A percentile compares a stretch with the other conserved stretches of the same genome.
Conservation (phyloP, 768 basidiomycete species). For the Suillus decipiens region DNA sequence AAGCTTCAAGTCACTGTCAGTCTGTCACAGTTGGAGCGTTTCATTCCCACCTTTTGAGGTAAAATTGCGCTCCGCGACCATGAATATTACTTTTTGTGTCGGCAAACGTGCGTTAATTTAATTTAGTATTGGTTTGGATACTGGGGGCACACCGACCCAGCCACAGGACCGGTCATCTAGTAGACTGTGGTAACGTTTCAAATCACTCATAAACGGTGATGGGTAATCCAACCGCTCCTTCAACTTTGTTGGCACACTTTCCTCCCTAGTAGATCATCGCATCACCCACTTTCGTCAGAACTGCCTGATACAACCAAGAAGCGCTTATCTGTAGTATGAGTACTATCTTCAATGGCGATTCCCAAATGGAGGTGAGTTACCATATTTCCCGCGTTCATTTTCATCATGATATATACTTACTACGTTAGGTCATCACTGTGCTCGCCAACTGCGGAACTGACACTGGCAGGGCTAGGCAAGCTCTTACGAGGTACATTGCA, state of each 20-base stretch:
- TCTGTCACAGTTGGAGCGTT: neutral
- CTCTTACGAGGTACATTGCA: constrained; percentile 32
- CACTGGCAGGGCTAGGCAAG: constrained; percentile 26
- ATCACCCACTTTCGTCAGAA: neutral
- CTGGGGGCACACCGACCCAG: too few species aligned
- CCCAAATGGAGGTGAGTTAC: constrained; percentile 29
- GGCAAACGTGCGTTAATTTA: neutral
- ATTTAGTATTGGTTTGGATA: neutral
- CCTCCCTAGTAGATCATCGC: neutral
- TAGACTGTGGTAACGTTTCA: neutral
- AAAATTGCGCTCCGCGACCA: neutral
- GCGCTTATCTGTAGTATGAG: neutral
- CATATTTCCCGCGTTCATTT: neutral
- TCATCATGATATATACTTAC: neutral
- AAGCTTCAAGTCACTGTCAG: neutral
- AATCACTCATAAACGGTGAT: neutral
- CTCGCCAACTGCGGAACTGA: constrained; percentile 36
- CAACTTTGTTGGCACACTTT: neutral
- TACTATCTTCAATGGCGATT: constrained; percentile 28
- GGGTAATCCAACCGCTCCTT: neutral
- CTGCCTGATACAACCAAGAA: neutral
- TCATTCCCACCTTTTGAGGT: neutral
- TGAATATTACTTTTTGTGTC: neutral
- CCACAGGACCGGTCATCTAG: neutral
- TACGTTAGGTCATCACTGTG: constrained; percentile 31